Evolutionary conservation across 1,284 basidiomycete species (phyloP).

Genomic region (Marasmius tenuissimus): DNA sequence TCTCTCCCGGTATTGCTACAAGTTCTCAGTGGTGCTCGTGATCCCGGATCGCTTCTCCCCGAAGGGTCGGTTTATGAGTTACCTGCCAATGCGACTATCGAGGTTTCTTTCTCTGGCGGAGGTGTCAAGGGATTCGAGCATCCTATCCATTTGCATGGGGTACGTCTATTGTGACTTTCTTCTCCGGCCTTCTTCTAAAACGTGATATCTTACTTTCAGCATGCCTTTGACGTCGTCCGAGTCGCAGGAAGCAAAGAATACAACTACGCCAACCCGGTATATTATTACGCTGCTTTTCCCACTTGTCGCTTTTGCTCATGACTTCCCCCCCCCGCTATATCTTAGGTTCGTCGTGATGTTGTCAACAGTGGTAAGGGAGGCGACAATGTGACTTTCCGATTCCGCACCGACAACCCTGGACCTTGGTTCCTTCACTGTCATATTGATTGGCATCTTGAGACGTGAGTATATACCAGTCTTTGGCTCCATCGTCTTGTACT

Average conservation of each 20-base stretch:
- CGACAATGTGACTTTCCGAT: slow-evolving; percentile 36
- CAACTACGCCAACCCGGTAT: slow-evolving; percentile 37
- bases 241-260: slow-evolving; percentile 18
- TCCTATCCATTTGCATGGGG: slow-evolving; percentile 43
- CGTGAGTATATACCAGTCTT: slow-evolving; percentile 23
- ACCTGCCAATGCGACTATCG: slow-evolving; percentile 20
- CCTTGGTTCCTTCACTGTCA: slow-evolving; percentile 43
- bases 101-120: slow-evolving; percentile 16
- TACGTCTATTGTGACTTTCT: slow-evolving; percentile 27
- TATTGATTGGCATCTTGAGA: slow-evolving; percentile 44
- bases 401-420: slow-evolving; percentile 45
- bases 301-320: background rate
- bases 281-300: slow-evolving; percentile 16
- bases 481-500: background rate
- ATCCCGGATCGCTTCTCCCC: slow-evolving; percentile 17
- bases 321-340: too few species aligned
- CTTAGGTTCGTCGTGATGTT: slow-evolving; percentile 30
- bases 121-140: slow-evolving; percentile 22
- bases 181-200: background rate
- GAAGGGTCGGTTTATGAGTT: slow-evolving; percentile 17
- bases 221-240: slow-evolving; percentile 11
- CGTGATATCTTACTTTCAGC: background rate
- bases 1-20: slow-evolving; percentile 15
- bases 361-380: slow-evolving; percentile 28
- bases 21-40: background rate